phyloP scores from a whole-genome alignment of 345 rosid species.

The Draba incana region DNA sequence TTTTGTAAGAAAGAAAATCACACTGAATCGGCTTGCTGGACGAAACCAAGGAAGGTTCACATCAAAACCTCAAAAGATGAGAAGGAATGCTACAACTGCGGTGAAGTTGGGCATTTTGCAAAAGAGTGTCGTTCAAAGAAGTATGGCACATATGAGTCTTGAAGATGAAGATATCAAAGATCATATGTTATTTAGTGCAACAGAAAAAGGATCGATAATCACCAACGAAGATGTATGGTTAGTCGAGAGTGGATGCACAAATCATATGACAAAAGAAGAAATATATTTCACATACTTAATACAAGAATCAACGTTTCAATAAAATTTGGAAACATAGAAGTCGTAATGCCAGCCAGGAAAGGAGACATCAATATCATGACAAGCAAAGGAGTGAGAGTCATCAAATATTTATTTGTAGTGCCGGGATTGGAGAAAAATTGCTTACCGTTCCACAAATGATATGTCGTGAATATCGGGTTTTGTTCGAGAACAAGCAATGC shows the following conservation, averaged over 20 bases:
- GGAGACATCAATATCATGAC: not conserved
- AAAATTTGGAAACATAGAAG: not conserved
- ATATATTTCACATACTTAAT: not conserved
- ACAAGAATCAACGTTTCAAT: not conserved
- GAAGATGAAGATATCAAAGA: not conserved
- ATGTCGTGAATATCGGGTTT: not conserved
- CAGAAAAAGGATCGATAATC: not conserved
- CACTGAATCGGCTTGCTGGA: not conserved
- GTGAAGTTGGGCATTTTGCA: not conserved
- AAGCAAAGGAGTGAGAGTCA: not conserved
- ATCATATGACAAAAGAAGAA: constrained; percentile 4
- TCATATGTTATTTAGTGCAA: not conserved
- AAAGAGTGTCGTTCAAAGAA: not conserved
- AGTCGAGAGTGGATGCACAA: not conserved
- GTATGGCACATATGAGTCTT: not conserved
- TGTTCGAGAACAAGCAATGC: not conserved
- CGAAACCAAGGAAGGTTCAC: not conserved
- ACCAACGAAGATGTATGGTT: not conserved
- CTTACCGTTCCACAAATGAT: not conserved
- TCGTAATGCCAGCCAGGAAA: not conserved
- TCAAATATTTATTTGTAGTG: not conserved
- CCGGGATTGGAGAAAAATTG: not conserved
- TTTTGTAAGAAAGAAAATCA: not conserved
- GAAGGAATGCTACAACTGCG: not conserved
- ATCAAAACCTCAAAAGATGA: not conserved